phyloP scores from a whole-genome alignment of 2,329 filamentous ascomycete species.

The Cyphellophora attinorum region DNA sequence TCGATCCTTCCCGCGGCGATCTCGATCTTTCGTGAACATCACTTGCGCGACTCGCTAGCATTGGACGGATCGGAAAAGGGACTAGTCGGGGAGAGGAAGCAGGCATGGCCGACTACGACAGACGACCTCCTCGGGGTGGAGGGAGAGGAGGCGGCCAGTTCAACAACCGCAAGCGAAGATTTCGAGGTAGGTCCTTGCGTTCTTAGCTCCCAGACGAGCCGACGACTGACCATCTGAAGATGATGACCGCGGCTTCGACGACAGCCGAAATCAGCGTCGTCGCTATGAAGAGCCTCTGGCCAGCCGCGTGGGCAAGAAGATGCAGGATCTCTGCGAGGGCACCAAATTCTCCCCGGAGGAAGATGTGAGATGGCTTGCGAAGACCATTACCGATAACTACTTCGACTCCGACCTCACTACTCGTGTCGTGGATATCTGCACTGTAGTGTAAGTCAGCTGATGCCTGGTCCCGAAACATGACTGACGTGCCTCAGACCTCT shows the following conservation, averaged over 20 bases:
- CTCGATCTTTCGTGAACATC: too few species aligned
- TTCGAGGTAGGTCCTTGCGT: conserved; percentile 53
- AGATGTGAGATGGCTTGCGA: conserved; percentile 65
- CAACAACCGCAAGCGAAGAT: conserved; percentile 65
- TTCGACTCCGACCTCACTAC: conserved; percentile 72
- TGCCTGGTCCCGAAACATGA: background rate
- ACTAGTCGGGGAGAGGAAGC: too few species aligned
- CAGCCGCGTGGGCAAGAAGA: conserved; percentile 65
- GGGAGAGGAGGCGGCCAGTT: conserved; percentile 34
- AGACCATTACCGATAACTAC: conserved; percentile 68
- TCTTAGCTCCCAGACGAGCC: too few species aligned
- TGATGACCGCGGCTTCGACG: conserved; percentile 67
- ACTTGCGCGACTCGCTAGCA: too few species aligned
- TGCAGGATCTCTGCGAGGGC: conserved; percentile 39
- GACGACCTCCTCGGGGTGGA: conserved; percentile 31
- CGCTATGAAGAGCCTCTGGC: conserved; percentile 64
- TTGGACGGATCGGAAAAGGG: too few species aligned
- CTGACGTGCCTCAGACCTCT: conserved; percentile 40
- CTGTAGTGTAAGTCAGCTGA: conserved; percentile 54
- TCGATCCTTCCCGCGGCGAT: too few species aligned
- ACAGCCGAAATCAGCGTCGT: conserved; percentile 63
- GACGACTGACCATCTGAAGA: conserved; percentile 22
- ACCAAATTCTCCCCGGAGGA: conserved; percentile 46
- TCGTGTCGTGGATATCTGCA: conserved; percentile 61
- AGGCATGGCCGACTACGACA: conserved; percentile 48